phyloP scores from a whole-genome alignment of 2,329 filamentous ascomycete species.

The Fusarium sp. region DNA sequence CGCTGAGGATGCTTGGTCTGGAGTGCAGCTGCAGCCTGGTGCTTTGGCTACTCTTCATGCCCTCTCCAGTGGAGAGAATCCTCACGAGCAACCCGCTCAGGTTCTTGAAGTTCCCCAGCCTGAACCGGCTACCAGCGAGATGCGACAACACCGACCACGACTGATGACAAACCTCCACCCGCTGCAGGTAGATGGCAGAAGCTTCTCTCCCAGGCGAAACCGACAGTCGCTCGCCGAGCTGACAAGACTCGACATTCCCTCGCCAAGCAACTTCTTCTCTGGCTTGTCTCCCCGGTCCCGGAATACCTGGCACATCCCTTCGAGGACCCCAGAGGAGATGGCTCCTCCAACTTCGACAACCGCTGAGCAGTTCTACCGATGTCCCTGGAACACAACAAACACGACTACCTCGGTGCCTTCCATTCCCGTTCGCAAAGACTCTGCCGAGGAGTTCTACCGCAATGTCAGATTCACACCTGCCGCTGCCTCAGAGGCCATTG shows the following conservation, averaged over 20 bases:
- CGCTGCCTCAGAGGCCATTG: slow-evolving; percentile 51
- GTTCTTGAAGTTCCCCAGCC: slow-evolving; percentile 59
- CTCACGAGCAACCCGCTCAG: slow-evolving; percentile 59
- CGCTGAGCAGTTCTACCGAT: slow-evolving; percentile 91
- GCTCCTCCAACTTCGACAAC: slow-evolving; percentile 84
- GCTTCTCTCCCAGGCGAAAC: slow-evolving; percentile 47
- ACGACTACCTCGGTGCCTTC: slow-evolving; percentile 54
- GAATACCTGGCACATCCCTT: slow-evolving; percentile 82
- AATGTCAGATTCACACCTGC: slow-evolving; percentile 53
- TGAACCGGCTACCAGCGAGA: slow-evolving; percentile 51
- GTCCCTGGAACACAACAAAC: slow-evolving; percentile 77
- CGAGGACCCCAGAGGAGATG: slow-evolving; percentile 64
- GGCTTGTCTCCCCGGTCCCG: slow-evolving; percentile 81
- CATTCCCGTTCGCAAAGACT: slow-evolving; percentile 51
- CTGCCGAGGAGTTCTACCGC: slow-evolving; percentile 55
- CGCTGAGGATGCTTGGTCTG: slow-evolving; percentile 74
- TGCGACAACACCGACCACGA: slow-evolving; percentile 64
- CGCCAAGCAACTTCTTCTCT: slow-evolving; percentile 91
- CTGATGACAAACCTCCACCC: slow-evolving; percentile 58
- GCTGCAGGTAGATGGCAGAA: slow-evolving; percentile 32
- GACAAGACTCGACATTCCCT: slow-evolving; percentile 87
- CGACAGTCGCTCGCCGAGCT: slow-evolving; percentile 76
- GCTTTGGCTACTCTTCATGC: slow-evolving; percentile 85
- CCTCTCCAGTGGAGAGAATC: slow-evolving; percentile 73
- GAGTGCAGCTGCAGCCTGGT: slow-evolving; percentile 80